Conservation (phyloP, 352 stramenopile genomes). For the Phytophthora kernoviae region DNA sequence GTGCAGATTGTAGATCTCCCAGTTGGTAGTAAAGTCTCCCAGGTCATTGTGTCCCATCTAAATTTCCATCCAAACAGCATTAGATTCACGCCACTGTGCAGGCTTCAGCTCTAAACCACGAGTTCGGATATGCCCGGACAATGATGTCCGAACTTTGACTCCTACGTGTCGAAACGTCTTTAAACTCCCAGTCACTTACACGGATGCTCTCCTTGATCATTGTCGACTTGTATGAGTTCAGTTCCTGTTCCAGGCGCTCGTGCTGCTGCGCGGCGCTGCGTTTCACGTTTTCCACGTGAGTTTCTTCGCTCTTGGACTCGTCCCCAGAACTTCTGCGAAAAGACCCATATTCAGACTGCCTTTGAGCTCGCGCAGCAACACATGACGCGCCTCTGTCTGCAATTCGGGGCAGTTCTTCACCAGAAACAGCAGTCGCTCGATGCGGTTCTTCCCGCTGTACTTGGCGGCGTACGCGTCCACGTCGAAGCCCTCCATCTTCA, state of each 20-base stretch:
- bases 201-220: conserved; percentile 93
- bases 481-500: conserved; percentile 60
- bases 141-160: too few species aligned
- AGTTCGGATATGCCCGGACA: too few species aligned
- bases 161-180: not conserved
- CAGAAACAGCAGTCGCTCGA: conserved; percentile 78
- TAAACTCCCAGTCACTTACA: conserved; percentile 34
- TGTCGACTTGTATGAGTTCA: conserved; percentile 92
- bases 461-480: conserved; percentile 84
- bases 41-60: conserved; percentile 91
- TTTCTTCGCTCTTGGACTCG: conserved; percentile 42
- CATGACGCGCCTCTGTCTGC: conserved; percentile 53
- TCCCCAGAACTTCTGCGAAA: conserved; percentile 63
- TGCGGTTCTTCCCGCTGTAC: conserved; percentile 82
- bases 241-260: conserved; percentile 85
- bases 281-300: conserved; percentile 69
- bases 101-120: too few species aligned
- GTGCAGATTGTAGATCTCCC: conserved; percentile 69
- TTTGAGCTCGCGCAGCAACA: conserved; percentile 67
- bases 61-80: too few species aligned
- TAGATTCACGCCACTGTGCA: too few species aligned
- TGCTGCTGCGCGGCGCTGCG: conserved; percentile 71
- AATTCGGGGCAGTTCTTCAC: conserved; percentile 46
- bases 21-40: conserved; percentile 86
- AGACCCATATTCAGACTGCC: conserved; percentile 71